Evolutionary conservation across 78 protist species (phyloP).

Genomic region (Speleostelium caveatum): DNA sequence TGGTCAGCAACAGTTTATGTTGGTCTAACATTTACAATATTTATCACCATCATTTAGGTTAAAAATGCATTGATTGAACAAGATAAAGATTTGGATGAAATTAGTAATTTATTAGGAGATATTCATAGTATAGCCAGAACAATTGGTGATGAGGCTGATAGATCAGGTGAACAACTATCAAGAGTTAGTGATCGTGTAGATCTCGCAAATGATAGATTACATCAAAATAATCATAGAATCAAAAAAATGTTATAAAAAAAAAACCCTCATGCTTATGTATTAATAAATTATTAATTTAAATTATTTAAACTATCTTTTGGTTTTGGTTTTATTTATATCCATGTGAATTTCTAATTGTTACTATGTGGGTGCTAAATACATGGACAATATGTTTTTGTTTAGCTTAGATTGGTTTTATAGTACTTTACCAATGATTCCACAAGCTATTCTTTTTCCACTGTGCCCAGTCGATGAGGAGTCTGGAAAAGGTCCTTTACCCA

Average conservation of each 20-base stretch:
- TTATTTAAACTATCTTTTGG: too few species aligned
- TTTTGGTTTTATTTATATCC: too few species aligned
- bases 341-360: too few species aligned
- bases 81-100: conserved; percentile 82
- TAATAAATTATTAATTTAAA: too few species aligned
- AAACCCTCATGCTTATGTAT: too few species aligned
- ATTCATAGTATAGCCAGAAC: conserved; percentile 74
- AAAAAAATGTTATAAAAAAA: conserved; percentile 54
- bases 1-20: too few species aligned
- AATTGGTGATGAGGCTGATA: conserved; percentile 75
- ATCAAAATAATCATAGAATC: conserved; percentile 37
- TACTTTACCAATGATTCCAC: not conserved
- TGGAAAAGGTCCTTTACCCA: not conserved
- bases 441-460: conserved; percentile 1
- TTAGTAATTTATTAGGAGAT: conserved; percentile 64
- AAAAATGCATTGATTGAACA: conserved; percentile 32
- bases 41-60: too few species aligned
- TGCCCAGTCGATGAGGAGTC: not conserved
- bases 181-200: conserved; percentile 55
- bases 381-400: too few species aligned
- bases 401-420: too few species aligned
- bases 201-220: conserved; percentile 48
- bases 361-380: too few species aligned
- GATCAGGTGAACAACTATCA: conserved; percentile 63
- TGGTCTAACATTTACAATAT: too few species aligned